phyloP scores from a whole-genome alignment of 176 grass and related monocot genomes.

The Urochloa ruziziensis region DNA sequence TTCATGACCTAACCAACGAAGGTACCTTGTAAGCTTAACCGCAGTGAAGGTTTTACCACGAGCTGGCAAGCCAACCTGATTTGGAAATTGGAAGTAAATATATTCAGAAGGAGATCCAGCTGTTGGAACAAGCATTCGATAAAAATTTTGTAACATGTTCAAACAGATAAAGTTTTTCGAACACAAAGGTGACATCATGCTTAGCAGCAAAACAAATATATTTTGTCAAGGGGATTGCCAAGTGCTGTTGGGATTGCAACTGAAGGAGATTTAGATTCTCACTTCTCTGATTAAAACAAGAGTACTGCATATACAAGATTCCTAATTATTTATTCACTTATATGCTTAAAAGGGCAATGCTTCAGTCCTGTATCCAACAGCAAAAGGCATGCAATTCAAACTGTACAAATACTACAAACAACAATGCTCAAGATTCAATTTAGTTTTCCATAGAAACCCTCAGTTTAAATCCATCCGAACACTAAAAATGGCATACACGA shows the following conservation, averaged over 20 bases:
- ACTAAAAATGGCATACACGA: conserved; percentile 4
- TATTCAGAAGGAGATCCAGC: conserved; percentile 23
- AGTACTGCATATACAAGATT: background rate
- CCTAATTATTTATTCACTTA: conserved; percentile 8
- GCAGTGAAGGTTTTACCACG: conserved; percentile 98
- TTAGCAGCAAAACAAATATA: conserved; percentile 10
- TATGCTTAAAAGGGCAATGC: background rate
- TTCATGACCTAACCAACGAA: conserved; percentile 97
- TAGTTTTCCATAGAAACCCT: background rate
- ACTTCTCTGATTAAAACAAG: background rate
- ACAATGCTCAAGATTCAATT: background rate
- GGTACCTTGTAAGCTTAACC: conserved; percentile 96
- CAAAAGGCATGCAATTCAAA: background rate
- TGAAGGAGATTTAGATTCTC: conserved; percentile 6
- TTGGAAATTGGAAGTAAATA: conserved; percentile 13
- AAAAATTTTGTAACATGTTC: conserved; percentile 14
- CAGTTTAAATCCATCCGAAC: background rate
- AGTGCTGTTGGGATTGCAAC: background rate
- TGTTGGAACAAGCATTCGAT: conserved; percentile 20
- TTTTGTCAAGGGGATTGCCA: background rate
- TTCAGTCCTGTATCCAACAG: background rate
- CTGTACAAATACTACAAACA: background rate
- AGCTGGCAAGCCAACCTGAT: conserved; percentile 93
- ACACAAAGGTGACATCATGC: background rate
- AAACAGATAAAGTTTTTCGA: background rate